A percentile compares a stretch with the other conserved stretches of the same genome.
phyloP scores from a whole-genome alignment of 495 filamentous ascomycete genomes.

The Daldinia concentrica region DNA sequence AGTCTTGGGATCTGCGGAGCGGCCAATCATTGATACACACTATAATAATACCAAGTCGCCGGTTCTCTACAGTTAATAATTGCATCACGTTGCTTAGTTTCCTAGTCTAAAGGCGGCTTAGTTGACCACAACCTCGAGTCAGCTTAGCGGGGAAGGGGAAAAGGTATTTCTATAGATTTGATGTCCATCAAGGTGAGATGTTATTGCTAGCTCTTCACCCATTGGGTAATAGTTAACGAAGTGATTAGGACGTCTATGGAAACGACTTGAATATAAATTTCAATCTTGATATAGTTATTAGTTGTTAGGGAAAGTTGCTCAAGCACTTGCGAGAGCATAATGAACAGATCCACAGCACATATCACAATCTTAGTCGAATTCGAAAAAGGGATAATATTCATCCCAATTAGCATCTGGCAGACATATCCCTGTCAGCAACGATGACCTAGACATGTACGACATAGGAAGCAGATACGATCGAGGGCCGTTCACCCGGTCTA shows the following conservation, averaged over 20 bases:
- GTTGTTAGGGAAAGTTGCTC: neutral
- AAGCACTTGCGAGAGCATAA: conserved; percentile 1
- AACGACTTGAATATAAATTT: neutral
- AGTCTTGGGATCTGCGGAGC: conserved; percentile 44
- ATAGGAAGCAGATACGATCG: conserved; percentile 33
- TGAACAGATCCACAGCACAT: neutral
- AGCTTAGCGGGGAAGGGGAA: conserved; percentile 18
- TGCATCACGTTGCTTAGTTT: conserved; percentile 27
- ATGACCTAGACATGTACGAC: conserved; percentile 26
- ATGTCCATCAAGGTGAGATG: conserved; percentile 22
- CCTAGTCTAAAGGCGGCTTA: conserved; percentile 33
- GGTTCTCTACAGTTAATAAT: conserved; percentile 29
- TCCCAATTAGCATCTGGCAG: conserved; percentile 10
- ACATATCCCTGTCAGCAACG: conserved; percentile 21
- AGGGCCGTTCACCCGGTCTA: conserved; percentile 34
- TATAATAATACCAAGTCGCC: conserved; percentile 28
- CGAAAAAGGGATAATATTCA: neutral
- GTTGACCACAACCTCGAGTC: conserved; percentile 38
- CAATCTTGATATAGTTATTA: neutral
- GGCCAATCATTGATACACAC: conserved; percentile 36
- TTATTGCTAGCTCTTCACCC: neutral
- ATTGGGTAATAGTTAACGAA: neutral
- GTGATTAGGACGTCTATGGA: conserved; percentile 1
- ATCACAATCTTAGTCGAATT: conserved; percentile 5
- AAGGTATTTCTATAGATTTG: conserved; percentile 9